Evolutionary conservation across 2,329 filamentous ascomycete species (phyloP).

Genomic region (Colletotrichum musae): DNA sequence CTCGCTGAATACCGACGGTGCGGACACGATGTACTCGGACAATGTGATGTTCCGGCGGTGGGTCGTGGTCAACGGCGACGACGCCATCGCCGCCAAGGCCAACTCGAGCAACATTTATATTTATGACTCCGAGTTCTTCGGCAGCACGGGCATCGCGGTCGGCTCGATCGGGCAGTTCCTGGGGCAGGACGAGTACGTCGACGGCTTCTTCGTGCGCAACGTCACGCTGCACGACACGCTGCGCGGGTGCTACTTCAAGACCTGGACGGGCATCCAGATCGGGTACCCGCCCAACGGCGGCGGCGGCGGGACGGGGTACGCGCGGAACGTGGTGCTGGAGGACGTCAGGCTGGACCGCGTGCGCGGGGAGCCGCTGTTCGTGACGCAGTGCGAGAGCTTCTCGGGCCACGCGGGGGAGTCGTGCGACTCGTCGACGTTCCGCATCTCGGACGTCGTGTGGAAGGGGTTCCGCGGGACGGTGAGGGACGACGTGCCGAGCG

Average conservation of each 20-base stretch:
- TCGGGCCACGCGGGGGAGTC: slow-evolving; percentile 51
- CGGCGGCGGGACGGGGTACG: slow-evolving; percentile 66
- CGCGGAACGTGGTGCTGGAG: slow-evolving; percentile 50
- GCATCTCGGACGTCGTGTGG: slow-evolving; percentile 49
- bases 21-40: slow-evolving; percentile 67
- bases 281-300: slow-evolving; percentile 71
- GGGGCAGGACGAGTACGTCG: slow-evolving; percentile 62
- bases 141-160: slow-evolving; percentile 68
- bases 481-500: slow-evolving; percentile 44
- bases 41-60: slow-evolving; percentile 66
- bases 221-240: slow-evolving; percentile 61
- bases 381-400: slow-evolving; percentile 55
- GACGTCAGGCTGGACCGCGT: slow-evolving; percentile 47
- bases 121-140: slow-evolving; percentile 62
- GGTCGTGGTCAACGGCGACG: slow-evolving; percentile 67
- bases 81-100: slow-evolving; percentile 67
- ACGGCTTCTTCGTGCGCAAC: slow-evolving; percentile 63
- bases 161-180: slow-evolving; percentile 71
- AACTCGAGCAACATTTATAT: slow-evolving; percentile 70
- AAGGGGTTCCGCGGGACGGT: slow-evolving; percentile 48
- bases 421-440: slow-evolving; percentile 52
- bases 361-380: slow-evolving; percentile 51
- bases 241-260: slow-evolving; percentile 70
- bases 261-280: slow-evolving; percentile 67
- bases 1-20: slow-evolving; percentile 58